Evolutionary conservation across 192 early-diverging fungal species (phyloP).

Genomic region (Geosiphon pyriformis): DNA sequence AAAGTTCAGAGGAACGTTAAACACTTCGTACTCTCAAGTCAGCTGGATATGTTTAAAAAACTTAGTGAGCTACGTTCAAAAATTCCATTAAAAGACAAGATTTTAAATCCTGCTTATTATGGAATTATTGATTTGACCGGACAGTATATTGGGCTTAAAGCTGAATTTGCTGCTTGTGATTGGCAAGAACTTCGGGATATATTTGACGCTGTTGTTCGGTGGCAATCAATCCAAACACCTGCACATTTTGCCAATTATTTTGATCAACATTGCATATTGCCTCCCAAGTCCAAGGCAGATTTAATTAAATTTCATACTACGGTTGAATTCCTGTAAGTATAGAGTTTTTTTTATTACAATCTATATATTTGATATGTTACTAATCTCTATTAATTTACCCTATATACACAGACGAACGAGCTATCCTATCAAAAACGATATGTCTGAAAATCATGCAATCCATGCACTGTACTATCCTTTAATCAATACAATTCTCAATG

Average conservation of each 20-base stretch:
- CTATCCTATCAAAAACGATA: background rate
- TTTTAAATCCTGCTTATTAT: conserved; percentile 15
- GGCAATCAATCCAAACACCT: conserved; percentile 8
- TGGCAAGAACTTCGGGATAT: conserved; percentile 9
- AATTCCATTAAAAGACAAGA: conserved; percentile 5
- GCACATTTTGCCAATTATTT: background rate
- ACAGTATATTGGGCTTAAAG: background rate
- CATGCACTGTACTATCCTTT: conserved; percentile 5
- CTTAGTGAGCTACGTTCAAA: conserved; percentile 6
- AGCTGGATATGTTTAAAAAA: conserved; percentile 5
- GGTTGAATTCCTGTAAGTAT: conserved; percentile 7
- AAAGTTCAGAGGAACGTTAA: background rate
- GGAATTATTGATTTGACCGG: conserved; percentile 8
- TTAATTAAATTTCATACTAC: background rate
- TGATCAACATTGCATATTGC: conserved; percentile 1
- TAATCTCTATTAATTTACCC: no score
- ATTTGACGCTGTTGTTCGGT: background rate
- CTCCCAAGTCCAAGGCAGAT: background rate
- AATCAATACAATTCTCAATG: conserved; percentile 5
- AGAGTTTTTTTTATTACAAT: conserved; percentile 1
- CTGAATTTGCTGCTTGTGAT: background rate
- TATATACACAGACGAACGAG: background rate
- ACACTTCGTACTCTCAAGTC: conserved; percentile 3
- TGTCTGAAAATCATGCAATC: background rate
- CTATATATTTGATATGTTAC: no score